phyloP scores from a whole-genome alignment of 305 asterid species.

The Lippia alba region DNA sequence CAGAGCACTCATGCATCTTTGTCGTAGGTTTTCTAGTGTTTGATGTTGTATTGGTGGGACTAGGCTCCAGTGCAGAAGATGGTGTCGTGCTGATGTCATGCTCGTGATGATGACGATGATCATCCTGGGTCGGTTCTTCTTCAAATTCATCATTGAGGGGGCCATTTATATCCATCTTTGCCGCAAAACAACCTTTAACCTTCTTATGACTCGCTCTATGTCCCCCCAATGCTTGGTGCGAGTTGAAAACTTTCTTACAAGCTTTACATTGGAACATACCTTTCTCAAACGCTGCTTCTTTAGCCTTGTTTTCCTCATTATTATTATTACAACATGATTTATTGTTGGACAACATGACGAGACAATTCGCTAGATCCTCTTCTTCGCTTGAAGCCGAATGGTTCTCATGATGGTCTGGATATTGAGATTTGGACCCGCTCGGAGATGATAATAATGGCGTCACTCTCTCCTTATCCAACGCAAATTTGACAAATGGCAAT shows the following conservation, averaged over 20 bases:
- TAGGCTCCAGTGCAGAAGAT: neutral
- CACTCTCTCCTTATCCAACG: no score
- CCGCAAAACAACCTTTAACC: conserved; percentile 78
- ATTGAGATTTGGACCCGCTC: neutral
- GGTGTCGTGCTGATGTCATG: neutral
- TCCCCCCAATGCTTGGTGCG: conserved; percentile 95
- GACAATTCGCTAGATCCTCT: conserved; percentile 77
- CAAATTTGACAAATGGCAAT: no score
- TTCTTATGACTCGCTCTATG: conserved; percentile 93
- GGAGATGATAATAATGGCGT: neutral
- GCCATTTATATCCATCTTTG: conserved; percentile 35
- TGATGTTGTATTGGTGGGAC: neutral
- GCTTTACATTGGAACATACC: conserved; percentile 73
- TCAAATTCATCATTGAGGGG: conserved; percentile 25
- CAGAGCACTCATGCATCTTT: conserved; percentile 71
- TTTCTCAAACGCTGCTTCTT: conserved; percentile 51
- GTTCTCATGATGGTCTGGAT: neutral
- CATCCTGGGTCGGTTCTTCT: conserved; percentile 40
- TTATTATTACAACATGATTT: conserved; percentile 26
- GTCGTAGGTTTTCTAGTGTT: conserved; percentile 34
- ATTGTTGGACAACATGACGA: conserved; percentile 73
- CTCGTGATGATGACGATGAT: conserved; percentile 1
- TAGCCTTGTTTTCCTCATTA: conserved; percentile 41
- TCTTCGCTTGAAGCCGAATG: conserved; percentile 53
- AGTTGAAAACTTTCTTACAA: conserved; percentile 70